phyloP scores from a whole-genome alignment of 495 filamentous ascomycete genomes.

The Clavariopsis aquatica region DNA sequence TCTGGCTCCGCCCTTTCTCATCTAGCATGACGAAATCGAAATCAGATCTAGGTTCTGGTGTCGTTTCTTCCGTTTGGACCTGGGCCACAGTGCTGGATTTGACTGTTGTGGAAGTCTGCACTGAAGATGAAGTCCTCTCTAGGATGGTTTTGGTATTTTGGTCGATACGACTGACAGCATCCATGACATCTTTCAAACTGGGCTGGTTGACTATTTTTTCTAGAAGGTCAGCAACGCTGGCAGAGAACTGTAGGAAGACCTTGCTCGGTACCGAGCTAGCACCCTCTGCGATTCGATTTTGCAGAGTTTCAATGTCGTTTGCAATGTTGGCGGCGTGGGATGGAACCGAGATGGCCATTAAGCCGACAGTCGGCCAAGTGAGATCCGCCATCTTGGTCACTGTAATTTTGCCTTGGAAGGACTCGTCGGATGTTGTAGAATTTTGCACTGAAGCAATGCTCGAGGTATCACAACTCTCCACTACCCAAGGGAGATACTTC shows the following conservation, averaged over 20 bases:
- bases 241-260: slow-evolving; percentile 4
- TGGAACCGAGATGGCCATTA: background rate
- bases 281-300: background rate
- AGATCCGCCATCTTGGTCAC: background rate
- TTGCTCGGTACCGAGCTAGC: background rate
- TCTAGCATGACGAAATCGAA: background rate
- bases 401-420: background rate
- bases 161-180: slow-evolving; percentile 19
- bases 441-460: no score
- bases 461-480: no score
- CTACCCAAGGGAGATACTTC: no score
- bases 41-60: background rate
- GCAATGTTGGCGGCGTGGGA: background rate
- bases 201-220: slow-evolving; percentile 17
- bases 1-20: no score
- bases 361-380: background rate
- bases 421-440: no score
- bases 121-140: background rate
- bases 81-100: background rate
- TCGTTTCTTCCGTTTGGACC: background rate
- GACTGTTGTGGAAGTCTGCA: no score
- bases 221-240: slow-evolving; percentile 3
- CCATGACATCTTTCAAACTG: slow-evolving; percentile 16
- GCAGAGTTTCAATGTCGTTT: background rate
- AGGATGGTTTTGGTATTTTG: slow-evolving; percentile 18